Conservation (phyloP, 176 grass and related monocot genomes). For the Phragmites australis region DNA sequence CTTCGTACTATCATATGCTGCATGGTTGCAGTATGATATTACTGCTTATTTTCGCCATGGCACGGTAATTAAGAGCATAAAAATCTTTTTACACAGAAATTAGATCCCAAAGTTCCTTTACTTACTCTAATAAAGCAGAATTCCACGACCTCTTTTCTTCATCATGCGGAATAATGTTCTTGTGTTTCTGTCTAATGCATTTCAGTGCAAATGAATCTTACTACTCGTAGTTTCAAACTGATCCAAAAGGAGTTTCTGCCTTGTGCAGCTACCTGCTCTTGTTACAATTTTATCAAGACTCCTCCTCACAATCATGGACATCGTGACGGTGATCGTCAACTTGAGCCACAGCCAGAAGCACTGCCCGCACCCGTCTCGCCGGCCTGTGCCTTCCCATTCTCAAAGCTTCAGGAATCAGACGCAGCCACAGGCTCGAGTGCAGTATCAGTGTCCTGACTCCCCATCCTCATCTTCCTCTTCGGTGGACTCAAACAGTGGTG, state of each 20-base stretch:
- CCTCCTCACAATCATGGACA: constrained; percentile 57
- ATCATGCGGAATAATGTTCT: not conserved
- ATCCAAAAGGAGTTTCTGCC: not conserved
- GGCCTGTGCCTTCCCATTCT: not conserved
- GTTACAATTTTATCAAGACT: constrained; percentile 52
- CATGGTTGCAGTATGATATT: constrained; percentile 68
- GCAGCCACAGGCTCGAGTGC: not conserved
- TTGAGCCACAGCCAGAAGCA: constrained; percentile 14
- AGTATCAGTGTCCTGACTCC: not conserved
- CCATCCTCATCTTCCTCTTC: constrained; percentile 24
- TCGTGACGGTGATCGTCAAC: constrained; percentile 21
- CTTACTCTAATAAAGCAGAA: not conserved
- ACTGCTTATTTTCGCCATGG: constrained; percentile 65
- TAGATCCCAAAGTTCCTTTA: not conserved
- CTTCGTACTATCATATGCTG: constrained; percentile 60
- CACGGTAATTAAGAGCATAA: constrained; percentile 48
- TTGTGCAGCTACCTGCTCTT: constrained; percentile 63
- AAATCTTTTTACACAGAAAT: not conserved
- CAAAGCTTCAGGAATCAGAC: constrained; percentile 38
- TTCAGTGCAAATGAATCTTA: not conserved
- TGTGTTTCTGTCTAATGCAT: not conserved
- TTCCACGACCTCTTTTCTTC: not conserved
- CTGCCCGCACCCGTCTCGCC: not conserved
- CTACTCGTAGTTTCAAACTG: not conserved
- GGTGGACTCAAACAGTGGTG: constrained; percentile 1